A percentile compares a stretch with the other conserved stretches of the same genome.
Evolutionary conservation across 495 filamentous ascomycete genomes (phyloP).

Genomic region (Xylaria cubensis): DNA sequence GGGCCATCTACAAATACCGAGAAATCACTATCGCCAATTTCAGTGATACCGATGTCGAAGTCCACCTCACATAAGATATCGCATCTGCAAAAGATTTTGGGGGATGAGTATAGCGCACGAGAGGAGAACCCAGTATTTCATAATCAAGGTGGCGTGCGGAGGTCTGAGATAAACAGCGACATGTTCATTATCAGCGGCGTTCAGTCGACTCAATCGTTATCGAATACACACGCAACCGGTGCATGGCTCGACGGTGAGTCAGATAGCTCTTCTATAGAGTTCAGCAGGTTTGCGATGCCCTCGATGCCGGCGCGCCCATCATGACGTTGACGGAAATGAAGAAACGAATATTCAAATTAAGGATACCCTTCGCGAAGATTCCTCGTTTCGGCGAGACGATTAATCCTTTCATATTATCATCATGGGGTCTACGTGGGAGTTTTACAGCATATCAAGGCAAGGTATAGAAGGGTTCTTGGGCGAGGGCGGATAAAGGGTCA

Average conservation of each 20-base stretch:
- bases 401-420: neutral
- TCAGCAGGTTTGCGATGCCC: neutral
- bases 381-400: neutral
- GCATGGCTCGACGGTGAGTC: slow-evolving; percentile 38
- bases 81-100: slow-evolving; percentile 34
- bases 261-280: slow-evolving; percentile 12
- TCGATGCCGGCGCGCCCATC: neutral
- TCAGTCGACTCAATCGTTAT: slow-evolving; percentile 22
- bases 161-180: slow-evolving; percentile 32
- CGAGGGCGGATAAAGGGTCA: neutral
- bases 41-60: slow-evolving; percentile 25
- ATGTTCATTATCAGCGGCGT: slow-evolving; percentile 35
- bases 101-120: slow-evolving; percentile 28
- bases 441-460: neutral
- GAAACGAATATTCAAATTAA: too few relatives aligned
- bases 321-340: neutral
- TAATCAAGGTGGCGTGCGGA: slow-evolving; percentile 10
- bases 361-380: slow-evolving; percentile 2
- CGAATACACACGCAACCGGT: slow-evolving; percentile 22
- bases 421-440: neutral
- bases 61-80: slow-evolving; percentile 32
- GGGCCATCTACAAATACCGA: slow-evolving; percentile 24
- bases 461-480: neutral
- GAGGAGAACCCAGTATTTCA: slow-evolving; percentile 20
- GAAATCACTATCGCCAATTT: slow-evolving; percentile 19